Evolutionary conservation across 441 rosid species (phyloP).

Genomic region (Pelargonium cotyledonis): DNA sequence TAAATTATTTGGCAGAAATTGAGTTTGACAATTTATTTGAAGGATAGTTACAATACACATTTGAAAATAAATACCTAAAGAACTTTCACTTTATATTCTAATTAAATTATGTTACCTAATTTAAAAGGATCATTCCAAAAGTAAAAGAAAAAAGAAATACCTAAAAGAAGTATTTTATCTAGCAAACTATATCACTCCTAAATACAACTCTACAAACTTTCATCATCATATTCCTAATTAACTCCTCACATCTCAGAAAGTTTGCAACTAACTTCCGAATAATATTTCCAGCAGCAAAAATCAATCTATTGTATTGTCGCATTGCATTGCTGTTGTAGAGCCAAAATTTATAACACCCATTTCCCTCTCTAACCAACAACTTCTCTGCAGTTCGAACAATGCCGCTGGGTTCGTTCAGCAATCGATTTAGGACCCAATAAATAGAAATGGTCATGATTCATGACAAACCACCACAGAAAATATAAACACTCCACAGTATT

Average conservation of each 20-base stretch:
- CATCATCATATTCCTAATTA: slow-evolving; percentile 28
- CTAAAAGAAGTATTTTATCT: slow-evolving; percentile 15
- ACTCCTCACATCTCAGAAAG: slow-evolving; percentile 20
- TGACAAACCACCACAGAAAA: slow-evolving; percentile 18
- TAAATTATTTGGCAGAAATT: no score
- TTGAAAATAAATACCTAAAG: no score
- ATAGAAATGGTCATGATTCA: slow-evolving; percentile 13
- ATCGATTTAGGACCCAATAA: slow-evolving; percentile 23
- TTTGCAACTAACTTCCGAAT: slow-evolving; percentile 10
- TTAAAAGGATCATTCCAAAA: slow-evolving; percentile 29
- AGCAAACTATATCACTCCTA: slow-evolving; percentile 18
- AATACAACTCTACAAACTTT: slow-evolving; percentile 43
- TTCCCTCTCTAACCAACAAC: slow-evolving; percentile 20
- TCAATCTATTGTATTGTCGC: slow-evolving; percentile 15
- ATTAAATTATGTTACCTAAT: slow-evolving; percentile 7
- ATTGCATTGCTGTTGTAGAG: slow-evolving; percentile 24
- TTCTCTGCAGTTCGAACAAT: slow-evolving; percentile 18
- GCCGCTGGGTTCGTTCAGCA: slow-evolving; percentile 21
- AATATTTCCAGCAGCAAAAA: slow-evolving; percentile 16
- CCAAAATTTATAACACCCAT: slow-evolving; percentile 31
- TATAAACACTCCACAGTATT: slow-evolving; percentile 19
- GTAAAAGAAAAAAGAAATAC: not conserved
- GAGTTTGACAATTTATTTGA: no score
- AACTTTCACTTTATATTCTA: no score
- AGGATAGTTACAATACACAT: no score